Evolutionary conservation across 1,139 yeast species (phyloP), one percentile per base, ranked within the genome.

Genomic region (Saccharomyces pastorianus): DNA sequence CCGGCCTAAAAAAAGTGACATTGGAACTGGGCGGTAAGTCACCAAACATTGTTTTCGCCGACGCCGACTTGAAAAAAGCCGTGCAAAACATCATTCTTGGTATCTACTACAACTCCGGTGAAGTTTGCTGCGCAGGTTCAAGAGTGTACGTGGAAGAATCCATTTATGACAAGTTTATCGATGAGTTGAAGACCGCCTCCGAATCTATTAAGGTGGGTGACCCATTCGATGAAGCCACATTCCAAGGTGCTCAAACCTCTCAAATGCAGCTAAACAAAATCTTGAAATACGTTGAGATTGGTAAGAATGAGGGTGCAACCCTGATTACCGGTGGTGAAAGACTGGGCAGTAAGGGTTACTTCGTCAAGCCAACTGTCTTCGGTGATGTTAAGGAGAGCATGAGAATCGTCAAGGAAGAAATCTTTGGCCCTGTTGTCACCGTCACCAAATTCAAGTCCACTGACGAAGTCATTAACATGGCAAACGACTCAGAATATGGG

Each of bases 391-490:
- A 69, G 46, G 84, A 80, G 65, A 74, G 78, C 60, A 82, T 82
- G 85, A 73, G 72, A 65, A 83, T 85, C 65, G 83, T 82, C 59
- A 78, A 73, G 67, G 91, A 85, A 61, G 93, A 85, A 68, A 81
- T 82, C 63, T 82, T 82, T 58, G 86, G 86, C 55, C 86, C 86
- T 31, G 83, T 82, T 55, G 79, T 81, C 53, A 78, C 84, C 46
- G 73, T 81, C 55, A 69, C 79, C 60, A 81, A 80, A 69, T 82
- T 82, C 68, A 73, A 71, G 62, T 73, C 78, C 52, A 68, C 75
- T 55, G 85, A 81, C 56, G 83, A 81, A 62, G 84, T 76, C 53
- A 71, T 81, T 55, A 70, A 68, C 48, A 69, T 73, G 69, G 85
- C 85, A 51, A 82, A 82, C 65, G 77, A 77, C 64, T 72, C 83